These are phyloP conservation scores for Arabidopsis lyrata DNA, from an alignment of 441 rosid genomes.

Conservation along the genomic window DNA sequence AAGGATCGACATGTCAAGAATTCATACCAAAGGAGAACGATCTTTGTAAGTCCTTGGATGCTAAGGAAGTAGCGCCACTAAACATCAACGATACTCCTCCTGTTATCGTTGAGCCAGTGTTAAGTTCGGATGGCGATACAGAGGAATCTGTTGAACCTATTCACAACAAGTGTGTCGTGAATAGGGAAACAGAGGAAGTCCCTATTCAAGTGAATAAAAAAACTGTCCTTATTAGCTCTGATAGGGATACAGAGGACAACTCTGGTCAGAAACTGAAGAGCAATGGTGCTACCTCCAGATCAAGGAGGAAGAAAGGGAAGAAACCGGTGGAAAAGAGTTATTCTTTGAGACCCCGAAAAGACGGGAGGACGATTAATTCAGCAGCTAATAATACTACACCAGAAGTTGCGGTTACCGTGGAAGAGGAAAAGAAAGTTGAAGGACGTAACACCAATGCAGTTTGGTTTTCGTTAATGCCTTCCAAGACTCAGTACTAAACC, in stretches of 20 bases:
- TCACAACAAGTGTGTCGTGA: neutral
- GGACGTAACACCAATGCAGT: neutral
- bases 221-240: neutral
- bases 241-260: conserved; percentile 9
- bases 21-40: conserved; percentile 12
- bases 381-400: conserved; percentile 3
- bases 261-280: conserved; percentile 8
- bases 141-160: neutral
- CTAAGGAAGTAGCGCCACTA: neutral
- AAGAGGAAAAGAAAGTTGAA: neutral
- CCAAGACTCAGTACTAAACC: conserved; percentile 9
- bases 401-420: neutral
- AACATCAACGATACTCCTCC: neutral
- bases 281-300: neutral
- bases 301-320: neutral
- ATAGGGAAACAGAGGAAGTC: neutral
- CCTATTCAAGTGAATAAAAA: neutral
- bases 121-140: neutral
- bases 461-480: conserved; percentile 36
- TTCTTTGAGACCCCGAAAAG: conserved; percentile 1
- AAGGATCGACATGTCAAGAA: conserved; percentile 9
- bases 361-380: neutral
- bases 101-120: neutral
- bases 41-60: neutral
- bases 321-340: neutral